These are phyloP conservation scores for Penicillium bovifimosum DNA, from an alignment of 495 filamentous ascomycete genomes.

Conservation along the genomic window DNA sequence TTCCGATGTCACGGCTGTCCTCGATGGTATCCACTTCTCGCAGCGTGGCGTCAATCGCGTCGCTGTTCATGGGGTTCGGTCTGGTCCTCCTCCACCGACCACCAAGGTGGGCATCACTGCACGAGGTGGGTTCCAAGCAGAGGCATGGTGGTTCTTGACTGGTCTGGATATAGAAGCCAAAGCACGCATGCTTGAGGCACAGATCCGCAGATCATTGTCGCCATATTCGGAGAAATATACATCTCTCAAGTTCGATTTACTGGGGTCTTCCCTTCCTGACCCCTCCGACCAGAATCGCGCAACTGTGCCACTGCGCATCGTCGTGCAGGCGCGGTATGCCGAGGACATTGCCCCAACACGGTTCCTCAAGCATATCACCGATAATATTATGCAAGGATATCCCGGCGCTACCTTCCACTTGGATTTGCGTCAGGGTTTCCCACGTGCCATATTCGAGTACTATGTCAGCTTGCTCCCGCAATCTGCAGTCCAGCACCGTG, in stretches of 20 bases:
- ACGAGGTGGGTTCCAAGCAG: slow-evolving; percentile 43
- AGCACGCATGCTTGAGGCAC: slow-evolving; percentile 36
- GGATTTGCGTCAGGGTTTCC: slow-evolving; percentile 35
- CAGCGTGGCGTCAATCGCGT: slow-evolving; percentile 36
- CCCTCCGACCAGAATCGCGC: slow-evolving; percentile 31
- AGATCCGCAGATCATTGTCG: slow-evolving; percentile 22
- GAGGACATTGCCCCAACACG: slow-evolving; percentile 29
- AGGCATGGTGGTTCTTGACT: slow-evolving; percentile 37
- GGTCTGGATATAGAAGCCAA: slow-evolving; percentile 46
- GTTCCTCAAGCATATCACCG: slow-evolving; percentile 34
- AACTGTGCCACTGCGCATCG: slow-evolving; percentile 35
- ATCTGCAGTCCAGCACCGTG: slow-evolving; percentile 31
- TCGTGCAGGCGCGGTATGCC: slow-evolving; percentile 32
- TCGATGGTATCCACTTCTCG: slow-evolving; percentile 45
- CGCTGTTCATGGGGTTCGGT: slow-evolving; percentile 22
- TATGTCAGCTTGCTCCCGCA: slow-evolving; percentile 41
- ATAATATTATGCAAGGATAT: slow-evolving; percentile 42
- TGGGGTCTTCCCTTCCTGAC: slow-evolving; percentile 27
- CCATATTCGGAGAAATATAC: slow-evolving; percentile 22
- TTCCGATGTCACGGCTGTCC: slow-evolving; percentile 50
- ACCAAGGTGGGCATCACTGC: slow-evolving; percentile 53
- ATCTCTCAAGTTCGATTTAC: slow-evolving; percentile 28
- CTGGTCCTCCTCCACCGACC: slow-evolving; percentile 45
- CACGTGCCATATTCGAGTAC: slow-evolving; percentile 37
- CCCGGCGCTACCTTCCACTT: slow-evolving; percentile 40